Evolutionary conservation across 1,139 yeast genomes (phyloP).

Genomic region (Meyerozyma elateridarum): DNA sequence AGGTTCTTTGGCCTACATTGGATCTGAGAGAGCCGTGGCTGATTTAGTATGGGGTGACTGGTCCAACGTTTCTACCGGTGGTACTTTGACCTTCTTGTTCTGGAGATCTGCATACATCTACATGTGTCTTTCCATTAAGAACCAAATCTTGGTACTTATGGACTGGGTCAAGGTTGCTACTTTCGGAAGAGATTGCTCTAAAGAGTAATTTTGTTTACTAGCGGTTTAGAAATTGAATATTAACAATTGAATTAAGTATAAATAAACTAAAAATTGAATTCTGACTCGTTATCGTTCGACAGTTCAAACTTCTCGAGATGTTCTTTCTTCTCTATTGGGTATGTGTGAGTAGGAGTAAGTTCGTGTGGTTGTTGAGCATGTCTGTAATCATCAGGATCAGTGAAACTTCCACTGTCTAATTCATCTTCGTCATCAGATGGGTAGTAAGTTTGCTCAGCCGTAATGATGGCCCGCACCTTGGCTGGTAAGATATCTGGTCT

Average conservation of each 20-base stretch:
- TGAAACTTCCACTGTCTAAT: neutral
- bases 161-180: slow-evolving; percentile 87
- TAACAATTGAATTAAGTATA: no score
- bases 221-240: neutral
- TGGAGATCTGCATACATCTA: slow-evolving; percentile 93
- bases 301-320: slow-evolving; percentile 1
- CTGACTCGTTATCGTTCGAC: slow-evolving; percentile 2
- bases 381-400: slow-evolving; percentile 1
- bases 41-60: slow-evolving; percentile 87
- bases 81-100: slow-evolving; percentile 81
- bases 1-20: slow-evolving; percentile 80
- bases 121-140: slow-evolving; percentile 87
- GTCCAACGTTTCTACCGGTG: slow-evolving; percentile 77
- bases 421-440: slow-evolving; percentile 19
- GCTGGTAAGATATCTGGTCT: slow-evolving; percentile 41
- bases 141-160: slow-evolving; percentile 75
- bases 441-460: slow-evolving; percentile 34
- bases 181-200: slow-evolving; percentile 83
- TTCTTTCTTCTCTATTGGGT: no score
- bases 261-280: slow-evolving; percentile 4
- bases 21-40: slow-evolving; percentile 90
- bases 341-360: no score
- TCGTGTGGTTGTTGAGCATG: neutral
- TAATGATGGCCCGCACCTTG: slow-evolving; percentile 33
- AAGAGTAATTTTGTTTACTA: slow-evolving; percentile 35